Base-by-base conservation (phyloP, 768 basidiomycete species). In the Aureoboletus auriporus region DNA sequence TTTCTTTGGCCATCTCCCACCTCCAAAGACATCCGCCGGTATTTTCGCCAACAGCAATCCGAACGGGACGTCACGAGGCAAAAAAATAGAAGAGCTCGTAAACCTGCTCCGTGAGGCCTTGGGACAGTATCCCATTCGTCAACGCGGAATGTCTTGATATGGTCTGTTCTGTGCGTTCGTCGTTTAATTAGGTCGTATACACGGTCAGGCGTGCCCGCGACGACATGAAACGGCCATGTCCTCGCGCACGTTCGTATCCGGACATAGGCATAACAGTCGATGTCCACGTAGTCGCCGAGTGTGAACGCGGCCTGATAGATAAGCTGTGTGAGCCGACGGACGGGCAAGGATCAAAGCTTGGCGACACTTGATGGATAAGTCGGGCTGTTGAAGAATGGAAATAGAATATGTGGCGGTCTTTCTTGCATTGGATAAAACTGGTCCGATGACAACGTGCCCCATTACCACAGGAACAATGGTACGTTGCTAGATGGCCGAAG, bases 371-470 rank as follows among this genome's bases (percentile, higher is more conserved):
- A 90, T 69, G 46, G 75, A 77, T 66, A 89, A 79, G 70, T 97
- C 93, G 69, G 96, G 77, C 77, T 93, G 74, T 73, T 99, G 93
- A 57, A 99, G 85, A 66, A 98, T 95, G 49, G 94, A 95, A 65
- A 99, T 87, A 66, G 91, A 93, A 76, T 98, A 98, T n/a, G 96
- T 97, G 50, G 95, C 96, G 49, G 96, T 98, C 77, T 98, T 99
- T 68, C 96, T 96, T 54, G 96, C 97, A 59, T 96, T 95, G 29
- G 95, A 97, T 77, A 98, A 95, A 60, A 96, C 96, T 69, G 93
- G 94, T 48, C 93, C 95, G 61, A 97, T 97, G 62, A 96, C 94
- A 78, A 97, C 95, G 78, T 95, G 92, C 34, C 93, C 93, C 70
- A 94, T 94, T 62, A 94, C 84, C 67, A 99, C 93, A 59, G 96